Evolutionary conservation across 345 rosid species (phyloP).

Genomic region (Eutrema yunnanense): DNA sequence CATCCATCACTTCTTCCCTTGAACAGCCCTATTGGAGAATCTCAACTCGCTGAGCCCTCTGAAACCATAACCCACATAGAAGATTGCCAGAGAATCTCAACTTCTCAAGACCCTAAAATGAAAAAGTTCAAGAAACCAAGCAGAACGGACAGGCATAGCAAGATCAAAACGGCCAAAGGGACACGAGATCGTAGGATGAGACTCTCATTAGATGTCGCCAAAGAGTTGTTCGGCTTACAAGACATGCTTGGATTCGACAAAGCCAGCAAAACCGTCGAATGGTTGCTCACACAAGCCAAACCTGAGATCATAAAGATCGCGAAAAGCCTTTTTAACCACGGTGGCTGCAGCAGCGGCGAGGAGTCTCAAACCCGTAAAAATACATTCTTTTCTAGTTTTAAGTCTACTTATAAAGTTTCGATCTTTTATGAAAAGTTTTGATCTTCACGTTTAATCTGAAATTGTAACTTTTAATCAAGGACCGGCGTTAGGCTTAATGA

Average conservation of each 20-base stretch:
- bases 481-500: conserved; percentile 17
- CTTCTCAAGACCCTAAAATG: conserved; percentile 17
- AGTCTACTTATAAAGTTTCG: not conserved
- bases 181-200: conserved; percentile 84
- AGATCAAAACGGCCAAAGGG: conserved; percentile 76
- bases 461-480: not conserved
- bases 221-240: conserved; percentile 67
- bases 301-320: conserved; percentile 51
- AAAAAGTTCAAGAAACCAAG: conserved; percentile 34
- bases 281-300: conserved; percentile 63
- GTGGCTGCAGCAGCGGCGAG: conserved; percentile 23
- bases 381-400: not conserved
- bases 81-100: conserved; percentile 25
- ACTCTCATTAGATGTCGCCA: conserved; percentile 69
- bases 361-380: conserved; percentile 27
- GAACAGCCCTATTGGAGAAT: conserved; percentile 18
- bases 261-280: conserved; percentile 79
- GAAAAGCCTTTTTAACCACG: not conserved
- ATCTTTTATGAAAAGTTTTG: not conserved
- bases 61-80: conserved; percentile 29
- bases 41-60: conserved; percentile 13
- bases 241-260: conserved; percentile 77
- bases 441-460: not conserved
- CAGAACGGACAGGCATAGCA: conserved; percentile 80
- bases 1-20: conserved; percentile 32